These are phyloP conservation scores for Bolboschoenus planiculmis DNA, from an alignment of 176 grass and related monocot genomes.

Conservation along the genomic window DNA sequence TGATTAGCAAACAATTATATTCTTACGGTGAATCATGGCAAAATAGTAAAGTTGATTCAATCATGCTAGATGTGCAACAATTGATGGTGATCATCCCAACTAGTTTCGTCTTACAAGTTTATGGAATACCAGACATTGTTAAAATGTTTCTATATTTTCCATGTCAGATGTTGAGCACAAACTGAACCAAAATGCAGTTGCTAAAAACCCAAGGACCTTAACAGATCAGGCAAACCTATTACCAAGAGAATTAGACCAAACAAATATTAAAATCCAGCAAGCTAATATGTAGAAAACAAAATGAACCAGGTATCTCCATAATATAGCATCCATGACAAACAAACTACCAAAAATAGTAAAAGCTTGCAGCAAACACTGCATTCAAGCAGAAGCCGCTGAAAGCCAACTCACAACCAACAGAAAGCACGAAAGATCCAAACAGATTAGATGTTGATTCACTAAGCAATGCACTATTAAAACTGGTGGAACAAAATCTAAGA, in stretches of 20 bases:
- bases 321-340: not conserved
- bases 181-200: no score
- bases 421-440: not conserved
- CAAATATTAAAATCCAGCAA: not conserved
- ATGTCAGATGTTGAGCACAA: no score
- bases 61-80: no score
- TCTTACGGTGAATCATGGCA: no score
- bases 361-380: not conserved
- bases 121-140: no score
- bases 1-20: no score
- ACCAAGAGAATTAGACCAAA: not conserved
- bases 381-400: not conserved
- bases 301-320: not conserved
- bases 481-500: not conserved
- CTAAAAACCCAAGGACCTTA: not conserved
- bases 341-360: constrained; percentile 9
- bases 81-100: no score
- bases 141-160: no score
- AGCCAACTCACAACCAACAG: not conserved
- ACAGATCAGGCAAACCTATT: not conserved
- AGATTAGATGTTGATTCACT: not conserved
- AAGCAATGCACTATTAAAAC: not conserved
- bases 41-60: no score
- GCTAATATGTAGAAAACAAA: not conserved
- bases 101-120: no score